Evolutionary conservation across 805 yeast genomes (phyloP).

Genomic region (Wickerhamiella siamensis): DNA sequence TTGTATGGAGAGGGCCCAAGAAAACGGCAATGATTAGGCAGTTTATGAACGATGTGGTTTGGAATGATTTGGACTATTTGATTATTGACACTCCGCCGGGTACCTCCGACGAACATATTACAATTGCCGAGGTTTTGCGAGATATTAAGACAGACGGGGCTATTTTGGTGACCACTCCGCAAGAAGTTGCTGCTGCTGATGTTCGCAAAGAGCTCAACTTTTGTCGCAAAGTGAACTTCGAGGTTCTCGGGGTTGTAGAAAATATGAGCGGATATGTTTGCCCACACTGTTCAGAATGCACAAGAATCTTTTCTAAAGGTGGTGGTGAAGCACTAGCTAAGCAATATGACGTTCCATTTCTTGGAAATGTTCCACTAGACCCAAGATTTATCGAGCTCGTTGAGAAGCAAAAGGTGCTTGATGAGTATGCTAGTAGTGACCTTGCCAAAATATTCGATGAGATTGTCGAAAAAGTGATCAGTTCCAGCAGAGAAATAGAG

Average conservation of each 20-base stretch:
- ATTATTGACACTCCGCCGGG: conserved; percentile 98
- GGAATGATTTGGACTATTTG: conserved; percentile 62
- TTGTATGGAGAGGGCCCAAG: conserved; percentile 98
- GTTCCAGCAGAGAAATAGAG: no score
- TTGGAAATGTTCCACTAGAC: conserved; percentile 88
- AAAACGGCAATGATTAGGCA: conserved; percentile 96
- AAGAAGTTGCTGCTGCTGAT: conserved; percentile 81
- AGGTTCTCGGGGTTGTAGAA: conserved; percentile 75
- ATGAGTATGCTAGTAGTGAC: conserved; percentile 22
- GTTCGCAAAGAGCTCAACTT: conserved; percentile 89
- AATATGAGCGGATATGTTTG: conserved; percentile 96
- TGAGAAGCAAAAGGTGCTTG: conserved; percentile 41
- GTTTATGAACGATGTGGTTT: conserved; percentile 74
- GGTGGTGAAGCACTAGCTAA: conserved; percentile 72
- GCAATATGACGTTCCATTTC: conserved; percentile 44
- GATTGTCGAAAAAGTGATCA: conserved; percentile 29
- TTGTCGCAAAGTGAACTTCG: conserved; percentile 71
- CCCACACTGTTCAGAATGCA: conserved; percentile 77
- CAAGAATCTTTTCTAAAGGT: conserved; percentile 83
- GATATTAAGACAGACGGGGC: conserved; percentile 63
- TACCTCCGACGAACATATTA: conserved; percentile 94
- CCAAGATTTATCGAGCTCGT: conserved; percentile 79
- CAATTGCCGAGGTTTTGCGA: conserved; percentile 77
- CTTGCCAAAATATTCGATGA: conserved; percentile 32
- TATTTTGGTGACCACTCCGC: conserved; percentile 92